Evolutionary conservation across 306 rosid genomes (phyloP), one percentile per base, ranked within the genome.

Genomic region (Crataegus laevigata): DNA sequence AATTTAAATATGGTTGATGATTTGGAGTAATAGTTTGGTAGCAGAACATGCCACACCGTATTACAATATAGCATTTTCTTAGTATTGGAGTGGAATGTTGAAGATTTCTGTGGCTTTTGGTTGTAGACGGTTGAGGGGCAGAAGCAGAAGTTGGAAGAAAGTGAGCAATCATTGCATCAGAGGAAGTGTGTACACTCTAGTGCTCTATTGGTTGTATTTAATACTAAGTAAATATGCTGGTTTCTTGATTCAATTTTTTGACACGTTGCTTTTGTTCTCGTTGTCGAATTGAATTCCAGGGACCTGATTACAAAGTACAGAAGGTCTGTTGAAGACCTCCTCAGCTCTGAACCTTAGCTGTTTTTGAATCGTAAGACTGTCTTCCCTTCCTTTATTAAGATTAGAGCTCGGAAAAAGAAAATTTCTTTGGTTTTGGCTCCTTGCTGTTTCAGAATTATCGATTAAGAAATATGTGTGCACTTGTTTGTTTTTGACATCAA

Each of bases 81-180:
- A 59, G 66, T 25, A 22, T 51, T 80, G 55, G 59, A 29, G 76
- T 64, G n/a, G 77, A 28, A 73, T 50, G 32, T 61, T 57, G 55
- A 26, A 59, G 63, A 57, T 75, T 84, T 81, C 4, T 38, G 68
- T 59, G 58, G 26, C 17, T 59, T 74, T 54, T 78, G 70, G 58
- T 79, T 82, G 77, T 84, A 92, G 96, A 92, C 97, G 10, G 99
- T 92, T 54, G 98, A 94, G 78, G 92, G 93, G 32, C 96, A 94
- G 88, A 90, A 89, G 88, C 81, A 82, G 80, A 91, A 89, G 80
- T 80, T 90, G 40, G 93, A 90, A 75, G 96, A 91, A 89, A 87
- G 88, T 67, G 91, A 92, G 85, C 90, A 90, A 71, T 71, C 87
- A 82, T 83, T 90, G 64, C 88, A 82, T 85, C 96, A 90, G 58